Evolutionary conservation across 169 alveolate species (phyloP), one percentile per base, ranked within the genome.

Genomic region (Babesia ovata): DNA sequence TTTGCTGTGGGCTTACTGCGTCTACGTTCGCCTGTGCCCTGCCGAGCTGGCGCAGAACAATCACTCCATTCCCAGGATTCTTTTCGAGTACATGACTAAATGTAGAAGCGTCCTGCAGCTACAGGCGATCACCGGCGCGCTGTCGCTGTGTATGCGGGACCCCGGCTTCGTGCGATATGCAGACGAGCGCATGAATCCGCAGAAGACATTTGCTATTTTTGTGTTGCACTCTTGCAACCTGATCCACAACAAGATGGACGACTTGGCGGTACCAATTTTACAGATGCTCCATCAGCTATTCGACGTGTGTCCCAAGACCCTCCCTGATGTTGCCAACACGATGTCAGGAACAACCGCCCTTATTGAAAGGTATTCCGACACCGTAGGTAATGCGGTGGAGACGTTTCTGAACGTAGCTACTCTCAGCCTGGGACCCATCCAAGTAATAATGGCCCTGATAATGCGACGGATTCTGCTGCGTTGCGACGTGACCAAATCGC

Each of bases 131-230:
- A 86, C 73, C 61, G 71, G 69, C 66, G 78, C 88, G 39, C 92
- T 90, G 29, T 82, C 75, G 49, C 53, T 69, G 46, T 86, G 92
- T 69, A 67, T 90, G 84, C 75, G 84, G 70, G 91, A 90, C 79
- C 70, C 66, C 53, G 83, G 79, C 65, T 86, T 86, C 76, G 83
- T 67, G 22, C 67, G 70, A 44, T 86, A 74, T 58, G 89, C 84
- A 52, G 90, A 81, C 52, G 90, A 82, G 50, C 85, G 84, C 56
- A 81, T 90, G 75, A 90, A 85, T 65, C 77, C 85, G 54, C 70
- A 84, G 24, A 90, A 81, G 63, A 84, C 81, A 19, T 85, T 84
- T 39, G 77, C 79, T 46, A 86, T 72, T n/a, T 90, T 90, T 71
- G 86, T 90, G 52, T 70, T 90, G 19, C 81, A 90, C 62, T 45